Base-by-base conservation (phyloP, 768 basidiomycete species). In the Clavaria fumosa region DNA sequence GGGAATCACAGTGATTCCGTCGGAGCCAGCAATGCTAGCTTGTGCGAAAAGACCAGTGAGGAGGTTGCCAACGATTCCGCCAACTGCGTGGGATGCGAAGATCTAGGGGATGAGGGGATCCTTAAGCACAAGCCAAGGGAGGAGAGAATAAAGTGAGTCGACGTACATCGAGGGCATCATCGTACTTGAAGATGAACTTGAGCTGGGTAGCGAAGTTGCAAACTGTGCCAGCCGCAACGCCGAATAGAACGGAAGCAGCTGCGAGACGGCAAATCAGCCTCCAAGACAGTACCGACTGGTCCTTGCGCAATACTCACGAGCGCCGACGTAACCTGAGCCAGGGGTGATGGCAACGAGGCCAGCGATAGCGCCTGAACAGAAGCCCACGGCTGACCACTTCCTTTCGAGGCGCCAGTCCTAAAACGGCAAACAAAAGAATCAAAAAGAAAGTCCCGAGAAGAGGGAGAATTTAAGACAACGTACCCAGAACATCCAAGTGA, bases 151-250 rank as follows among this genome's bases (percentile, higher is more conserved):
- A 15, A 15, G 9, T n/a, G 38, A 31, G 23, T 12, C 31, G 19
- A 54, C 75, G 34, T 36, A 81, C 78, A 67, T 88, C 84, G 12
- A 88, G 70, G 10, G 79, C 69, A 51, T 88, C 84, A 43, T 88
- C 84, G 47, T 75, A 84, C 21, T 66, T 63, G 45, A 75, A 61
- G 20, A 82, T 34, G 54, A 82, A 86, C 61, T 96, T 97, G 53
- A 97, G 69, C 48, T 93, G 79, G 3, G 93, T 96, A n/a, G 88
- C 84, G 55, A 86, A 88, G 59, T 97, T 97, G 63, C 86, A 95
- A 2, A 76, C 46, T 0, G 78, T 81, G 12, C 84, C 84, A 0
- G 78, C 82, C 49, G 85, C 61, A 45, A 91, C 67, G 27, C 93
- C 93, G 52, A 86, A 91, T 1, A 78, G 63, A 4, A 93, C 77